Base-by-base conservation (phyloP, 768 basidiomycete genomes). In the Suillus alpinus region DNA sequence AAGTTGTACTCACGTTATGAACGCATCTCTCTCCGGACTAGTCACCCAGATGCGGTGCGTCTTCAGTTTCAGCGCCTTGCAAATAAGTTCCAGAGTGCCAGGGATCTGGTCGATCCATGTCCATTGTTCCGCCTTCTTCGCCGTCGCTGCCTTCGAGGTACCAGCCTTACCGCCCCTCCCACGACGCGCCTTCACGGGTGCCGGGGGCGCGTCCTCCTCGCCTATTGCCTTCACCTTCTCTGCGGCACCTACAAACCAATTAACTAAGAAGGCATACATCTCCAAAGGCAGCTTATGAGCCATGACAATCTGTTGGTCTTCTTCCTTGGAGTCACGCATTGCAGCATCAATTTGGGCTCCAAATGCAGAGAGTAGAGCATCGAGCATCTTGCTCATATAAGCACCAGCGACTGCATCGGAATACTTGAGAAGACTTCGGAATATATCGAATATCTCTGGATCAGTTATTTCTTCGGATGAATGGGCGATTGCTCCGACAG, bases 41-140 rank as follows among this genome's bases (percentile, higher is more conserved):
- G 91, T 92, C 53, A 88, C 86, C 96, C 96, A 98, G 64, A 99
- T 87, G 46, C 95, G 80, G 68, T 92, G 89, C 81, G 68, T 83
- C 78, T 60, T 90, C 63, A 87, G 73, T 46, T 73, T 75, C 60
- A 98, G 80, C 7, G 91, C 85, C 65, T 87, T 91, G 70, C 83
- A 78, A 67, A 97, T 87, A 34, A 93, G 71, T 0, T 76, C 77
- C 14, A 99, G 83, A 6, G 86, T 86, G 3, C 75, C 73, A 0
- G 89, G 86, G 46, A 97, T 86, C 61, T 94, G 89, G 59, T 86
- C 85, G 26, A 78, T 75, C 95, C 95, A 97, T 3, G 84, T 80
- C 87, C 92, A 95, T 13, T 63, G 56, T 9, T 78, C 77, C 29
- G 76, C 75, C 32, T 82, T 79, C 58, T 77, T 81, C 66, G 81